phyloP scores from a whole-genome alignment of 768 basidiomycete genomes.

The Leccinum arenicola region DNA sequence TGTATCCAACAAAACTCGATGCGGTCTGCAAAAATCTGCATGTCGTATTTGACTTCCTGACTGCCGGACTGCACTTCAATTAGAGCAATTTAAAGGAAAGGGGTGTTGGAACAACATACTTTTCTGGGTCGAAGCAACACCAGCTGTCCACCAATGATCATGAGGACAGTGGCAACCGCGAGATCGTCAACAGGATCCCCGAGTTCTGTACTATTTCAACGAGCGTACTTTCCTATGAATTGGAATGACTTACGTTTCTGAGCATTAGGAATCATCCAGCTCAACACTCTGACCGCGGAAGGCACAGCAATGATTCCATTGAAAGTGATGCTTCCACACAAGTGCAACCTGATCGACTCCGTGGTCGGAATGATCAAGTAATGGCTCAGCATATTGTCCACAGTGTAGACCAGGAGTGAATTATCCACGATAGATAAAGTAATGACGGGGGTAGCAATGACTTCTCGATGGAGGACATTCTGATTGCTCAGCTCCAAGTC shows the following conservation, averaged over 20 bases:
- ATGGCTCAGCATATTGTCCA: constrained; percentile 91
- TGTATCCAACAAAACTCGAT: constrained; percentile 99
- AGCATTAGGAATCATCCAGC: constrained; percentile 93
- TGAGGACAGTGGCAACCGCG: constrained; percentile 89
- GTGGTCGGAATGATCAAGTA: constrained; percentile 85
- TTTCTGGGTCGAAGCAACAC: constrained; percentile 87
- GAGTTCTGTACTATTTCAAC: constrained; percentile 54
- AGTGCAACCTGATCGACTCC: constrained; percentile 79
- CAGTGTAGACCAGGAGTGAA: constrained; percentile 89
- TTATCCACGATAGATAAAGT: constrained; percentile 93
- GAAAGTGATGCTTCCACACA: constrained; percentile 95
- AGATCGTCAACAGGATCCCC: constrained; percentile 94
- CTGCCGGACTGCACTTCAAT: constrained; percentile 57
- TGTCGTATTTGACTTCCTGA: constrained; percentile 93
- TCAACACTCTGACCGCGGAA: constrained; percentile 80
- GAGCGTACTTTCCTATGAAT: constrained; percentile 2
- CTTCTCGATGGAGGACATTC: constrained; percentile 80
- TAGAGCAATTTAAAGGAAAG: neutral
- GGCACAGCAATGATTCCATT: constrained; percentile 85
- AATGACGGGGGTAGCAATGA: constrained; percentile 72
- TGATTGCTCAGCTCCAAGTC: constrained; percentile 83
- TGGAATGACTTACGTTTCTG: constrained; percentile 74
- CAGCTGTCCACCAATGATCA: constrained; percentile 91
- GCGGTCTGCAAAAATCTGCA: constrained; percentile 95
- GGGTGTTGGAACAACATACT: constrained; percentile 38